Conservation (phyloP, 2,329 filamentous ascomycete genomes). For the Xenoacremonium recifei region DNA sequence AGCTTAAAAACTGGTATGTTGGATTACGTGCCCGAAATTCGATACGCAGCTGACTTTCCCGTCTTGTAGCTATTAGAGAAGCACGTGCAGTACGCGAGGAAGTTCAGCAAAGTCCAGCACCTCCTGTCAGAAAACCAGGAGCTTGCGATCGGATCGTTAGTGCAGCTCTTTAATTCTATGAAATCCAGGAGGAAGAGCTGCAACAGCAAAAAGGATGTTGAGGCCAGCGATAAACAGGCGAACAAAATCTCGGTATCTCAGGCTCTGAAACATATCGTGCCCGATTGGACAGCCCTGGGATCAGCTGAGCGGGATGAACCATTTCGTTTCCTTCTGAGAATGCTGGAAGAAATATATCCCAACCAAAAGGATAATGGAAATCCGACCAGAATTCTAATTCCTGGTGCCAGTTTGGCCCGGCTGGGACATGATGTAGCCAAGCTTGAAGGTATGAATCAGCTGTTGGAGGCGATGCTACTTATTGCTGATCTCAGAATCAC, state of each 20-base stretch:
- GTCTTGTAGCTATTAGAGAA: conserved; percentile 27
- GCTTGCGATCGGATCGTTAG: conserved; percentile 41
- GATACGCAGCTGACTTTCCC: neutral
- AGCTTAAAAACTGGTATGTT: conserved; percentile 32
- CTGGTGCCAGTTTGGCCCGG: conserved; percentile 52
- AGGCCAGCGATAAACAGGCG: conserved; percentile 35
- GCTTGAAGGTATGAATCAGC: conserved; percentile 32
- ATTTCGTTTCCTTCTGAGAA: conserved; percentile 38
- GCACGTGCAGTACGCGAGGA: conserved; percentile 56
- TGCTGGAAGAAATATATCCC: conserved; percentile 32
- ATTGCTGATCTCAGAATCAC: neutral
- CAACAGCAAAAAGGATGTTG: conserved; percentile 41
- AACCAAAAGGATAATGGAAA: conserved; percentile 9
- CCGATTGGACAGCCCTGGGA: conserved; percentile 55
- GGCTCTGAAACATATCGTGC: conserved; percentile 55
- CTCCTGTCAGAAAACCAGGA: conserved; percentile 44
- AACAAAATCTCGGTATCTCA: conserved; percentile 51
- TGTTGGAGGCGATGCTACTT: neutral
- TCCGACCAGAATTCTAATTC: conserved; percentile 43
- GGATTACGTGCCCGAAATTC: no score
- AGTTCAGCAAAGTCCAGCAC: conserved; percentile 42
- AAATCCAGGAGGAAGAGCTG: no score
- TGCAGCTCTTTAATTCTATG: no score
- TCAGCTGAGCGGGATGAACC: conserved; percentile 42
- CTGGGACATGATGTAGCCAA: conserved; percentile 49